phyloP scores from a whole-genome alignment of 768 basidiomycete genomes.

The Daedalea quercina region DNA sequence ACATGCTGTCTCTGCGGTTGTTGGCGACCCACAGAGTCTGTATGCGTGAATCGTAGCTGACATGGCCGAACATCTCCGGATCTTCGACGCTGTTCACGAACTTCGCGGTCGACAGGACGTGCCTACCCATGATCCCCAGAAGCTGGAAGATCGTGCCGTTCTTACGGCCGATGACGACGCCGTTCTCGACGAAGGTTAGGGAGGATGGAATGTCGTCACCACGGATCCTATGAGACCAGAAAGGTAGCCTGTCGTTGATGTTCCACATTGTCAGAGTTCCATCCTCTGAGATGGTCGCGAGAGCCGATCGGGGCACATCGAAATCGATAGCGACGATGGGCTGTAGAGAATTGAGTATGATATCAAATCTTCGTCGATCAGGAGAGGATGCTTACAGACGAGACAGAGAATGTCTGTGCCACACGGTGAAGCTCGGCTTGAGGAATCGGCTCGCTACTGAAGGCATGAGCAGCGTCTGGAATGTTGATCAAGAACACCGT shows the following conservation, averaged over 20 bases:
- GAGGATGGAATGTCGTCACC: conserved; percentile 82
- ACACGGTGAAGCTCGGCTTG: conserved; percentile 67
- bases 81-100: conserved; percentile 73
- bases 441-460: conserved; percentile 58
- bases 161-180: conserved; percentile 78
- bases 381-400: conserved; percentile 49
- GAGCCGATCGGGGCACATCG: conserved; percentile 66
- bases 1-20: conserved; percentile 75
- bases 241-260: conserved; percentile 67
- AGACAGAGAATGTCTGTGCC: conserved; percentile 57
- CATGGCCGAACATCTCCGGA: conserved; percentile 82
- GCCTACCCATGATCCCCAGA: conserved; percentile 66
- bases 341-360: conserved; percentile 30
- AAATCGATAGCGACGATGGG: conserved; percentile 82
- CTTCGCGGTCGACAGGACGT: conserved; percentile 70
- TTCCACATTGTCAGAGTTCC: conserved; percentile 81
- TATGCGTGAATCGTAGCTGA: conserved; percentile 78
- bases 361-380: neutral
- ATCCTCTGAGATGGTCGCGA: conserved; percentile 79
- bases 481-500: conserved; percentile 75
- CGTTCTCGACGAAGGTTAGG: conserved; percentile 78
- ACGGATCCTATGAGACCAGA: conserved; percentile 67
- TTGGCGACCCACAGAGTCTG: conserved; percentile 88
- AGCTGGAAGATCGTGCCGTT: conserved; percentile 84
- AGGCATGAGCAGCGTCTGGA: conserved; percentile 48